Base-by-base conservation (phyloP, 2,329 filamentous ascomycete species). In the Didymella keratinophila region DNA sequence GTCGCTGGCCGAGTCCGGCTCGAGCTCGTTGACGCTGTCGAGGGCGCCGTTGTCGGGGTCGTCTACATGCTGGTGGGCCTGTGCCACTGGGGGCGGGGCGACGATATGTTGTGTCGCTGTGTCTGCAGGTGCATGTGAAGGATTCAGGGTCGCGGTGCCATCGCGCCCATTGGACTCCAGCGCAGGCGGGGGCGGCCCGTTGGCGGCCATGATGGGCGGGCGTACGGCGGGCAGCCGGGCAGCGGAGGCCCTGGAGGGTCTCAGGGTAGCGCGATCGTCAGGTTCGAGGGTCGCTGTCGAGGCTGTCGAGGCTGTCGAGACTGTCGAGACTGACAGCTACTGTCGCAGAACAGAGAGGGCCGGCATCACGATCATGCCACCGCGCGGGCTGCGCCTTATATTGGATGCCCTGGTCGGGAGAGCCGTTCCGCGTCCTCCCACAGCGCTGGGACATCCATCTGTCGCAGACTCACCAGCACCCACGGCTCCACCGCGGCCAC, bases 11-110 rank as follows among this genome's bases (percentile, higher is more conserved):
- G 63, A 67, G 62, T 73, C 72, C 32, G 66, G 65, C 48, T 73
- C 70, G 47, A 74, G 69, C 18, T 71, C 65, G 18, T 68, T 66
- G 32, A 71, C 69, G 8, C 68, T 68, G 47, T 74, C 63, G 37
- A 70, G 62, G 44, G 62, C 62, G 56, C 62, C 62, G 39, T 42
- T 23, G 39, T 42, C 39, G 10, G n/a, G 20, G 11, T 42, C 16
- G 36, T 39, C 18, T 18, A 39, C 36, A 39, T 39, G 36, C 8
- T 37, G 34, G 12, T 34, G 32, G 32, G 16, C 12, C 12, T 34
- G 32, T 34, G 32, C 32, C 1, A 14, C 32, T 16, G 32, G 32
- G 9, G 4, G 32, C 16, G 32, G 32, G 32, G 16, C 4, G 12
- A 11, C 32, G 7, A 6, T 10, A 16, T 16, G 32, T 11, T 34